Evolutionary conservation across 208 protist genomes (phyloP).

Genomic region (Porcisia deanei): DNA sequence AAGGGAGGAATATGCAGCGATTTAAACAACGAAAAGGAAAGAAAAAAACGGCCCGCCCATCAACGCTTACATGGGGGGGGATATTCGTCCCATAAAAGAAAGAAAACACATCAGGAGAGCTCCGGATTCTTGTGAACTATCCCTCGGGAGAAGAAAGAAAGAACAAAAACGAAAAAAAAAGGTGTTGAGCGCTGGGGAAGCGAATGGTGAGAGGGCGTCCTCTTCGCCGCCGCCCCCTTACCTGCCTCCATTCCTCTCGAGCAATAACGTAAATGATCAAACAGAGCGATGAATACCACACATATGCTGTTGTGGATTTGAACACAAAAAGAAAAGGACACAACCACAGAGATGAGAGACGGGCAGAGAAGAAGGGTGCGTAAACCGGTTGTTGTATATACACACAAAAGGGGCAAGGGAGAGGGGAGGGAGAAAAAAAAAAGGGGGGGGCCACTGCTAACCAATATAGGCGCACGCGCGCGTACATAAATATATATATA

Average conservation of each 20-base stretch:
- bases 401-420: too few relatives aligned
- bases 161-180: neutral
- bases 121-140: conserved; percentile 2
- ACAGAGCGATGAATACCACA: neutral
- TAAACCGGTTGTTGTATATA: too few relatives aligned
- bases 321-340: too few relatives aligned
- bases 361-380: too few relatives aligned
- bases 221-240: neutral
- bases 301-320: too few relatives aligned
- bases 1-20: neutral
- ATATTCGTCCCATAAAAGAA: neutral
- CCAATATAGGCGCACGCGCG: too few relatives aligned
- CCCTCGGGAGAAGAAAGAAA: neutral
- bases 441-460: too few relatives aligned
- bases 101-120: neutral
- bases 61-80: neutral
- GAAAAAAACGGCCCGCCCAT: neutral
- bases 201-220: neutral
- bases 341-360: too few relatives aligned
- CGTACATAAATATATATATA: too few relatives aligned
- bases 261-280: neutral
- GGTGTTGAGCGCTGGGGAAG: neutral
- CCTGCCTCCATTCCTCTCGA: neutral
- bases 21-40: neutral
- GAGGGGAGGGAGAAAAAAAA: too few relatives aligned